These are phyloP conservation scores for Candolleomyces aberdarensis DNA, from an alignment of 768 basidiomycete species.

Conservation along the genomic window DNA sequence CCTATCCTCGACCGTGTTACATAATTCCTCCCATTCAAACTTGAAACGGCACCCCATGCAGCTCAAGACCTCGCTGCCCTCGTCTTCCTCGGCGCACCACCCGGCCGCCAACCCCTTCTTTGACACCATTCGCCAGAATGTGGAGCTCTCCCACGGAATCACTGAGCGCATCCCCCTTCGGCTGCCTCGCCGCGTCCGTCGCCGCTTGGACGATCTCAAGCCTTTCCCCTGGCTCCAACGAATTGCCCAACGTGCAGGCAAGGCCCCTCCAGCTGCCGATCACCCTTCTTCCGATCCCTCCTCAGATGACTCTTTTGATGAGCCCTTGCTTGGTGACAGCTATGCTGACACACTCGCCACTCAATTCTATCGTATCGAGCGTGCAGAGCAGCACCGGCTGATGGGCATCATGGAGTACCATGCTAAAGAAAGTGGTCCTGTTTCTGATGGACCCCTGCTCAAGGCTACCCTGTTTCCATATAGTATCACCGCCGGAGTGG, in stretches of 20 bases:
- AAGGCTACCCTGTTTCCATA: constrained; percentile 60
- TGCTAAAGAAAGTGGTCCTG: constrained; percentile 51
- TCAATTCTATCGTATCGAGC: constrained; percentile 92
- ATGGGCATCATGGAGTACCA: constrained; percentile 94
- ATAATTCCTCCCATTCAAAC: constrained; percentile 25
- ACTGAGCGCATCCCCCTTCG: constrained; percentile 82
- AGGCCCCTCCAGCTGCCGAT: constrained; percentile 16
- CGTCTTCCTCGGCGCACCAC: constrained; percentile 18
- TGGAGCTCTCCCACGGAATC: constrained; percentile 71
- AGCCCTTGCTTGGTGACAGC: constrained; percentile 45
- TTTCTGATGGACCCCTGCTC: constrained; percentile 10
- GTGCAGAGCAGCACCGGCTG: constrained; percentile 84
- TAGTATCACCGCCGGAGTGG: constrained; percentile 93
- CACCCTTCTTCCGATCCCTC: constrained; percentile 15
- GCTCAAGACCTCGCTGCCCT: constrained; percentile 15
- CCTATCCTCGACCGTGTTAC: constrained; percentile 39
- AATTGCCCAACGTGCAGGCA: constrained; percentile 55
- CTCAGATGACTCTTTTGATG: constrained; percentile 29
- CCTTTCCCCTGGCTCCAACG: constrained; percentile 79
- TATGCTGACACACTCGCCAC: constrained; percentile 79
- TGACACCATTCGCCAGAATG: constrained; percentile 87
- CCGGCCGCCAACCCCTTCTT: constrained; percentile 86
- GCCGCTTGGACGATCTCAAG: constrained; percentile 60
- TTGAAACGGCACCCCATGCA: constrained; percentile 14
- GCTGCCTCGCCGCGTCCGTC: constrained; percentile 44